Percentiles rank a stretch among this genome's conserved stretches.
These are phyloP conservation scores for Mucor racemosus DNA, from an alignment of 371 early-diverging fungal species.

Conservation along the genomic window DNA sequence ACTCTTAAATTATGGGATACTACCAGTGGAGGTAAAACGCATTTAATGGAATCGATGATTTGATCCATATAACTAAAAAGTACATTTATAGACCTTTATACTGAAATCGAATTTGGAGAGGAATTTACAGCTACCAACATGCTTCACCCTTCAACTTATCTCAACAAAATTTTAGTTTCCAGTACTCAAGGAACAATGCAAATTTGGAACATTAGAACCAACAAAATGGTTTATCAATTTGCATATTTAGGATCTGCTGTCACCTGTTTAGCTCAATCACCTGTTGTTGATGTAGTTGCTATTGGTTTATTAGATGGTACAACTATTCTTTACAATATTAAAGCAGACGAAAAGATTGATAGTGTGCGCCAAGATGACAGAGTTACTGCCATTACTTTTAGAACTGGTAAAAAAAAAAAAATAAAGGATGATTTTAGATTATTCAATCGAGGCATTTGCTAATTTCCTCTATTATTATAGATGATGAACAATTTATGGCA, in stretches of 20 bases:
- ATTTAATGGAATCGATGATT: too few species aligned
- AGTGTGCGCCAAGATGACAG: conserved; percentile 82
- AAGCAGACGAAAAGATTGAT: conserved; percentile 74
- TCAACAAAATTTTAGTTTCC: conserved; percentile 92
- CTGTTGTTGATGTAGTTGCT: conserved; percentile 92
- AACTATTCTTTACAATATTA: conserved; percentile 84
- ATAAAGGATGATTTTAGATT: not conserved
- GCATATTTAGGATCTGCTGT: conserved; percentile 76
- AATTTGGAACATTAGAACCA: conserved; percentile 90
- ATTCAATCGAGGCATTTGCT: not conserved
- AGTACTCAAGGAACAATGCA: conserved; percentile 88
- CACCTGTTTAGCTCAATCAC: conserved; percentile 82
- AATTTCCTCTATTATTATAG: conserved; percentile 32
- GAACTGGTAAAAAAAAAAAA: conserved; percentile 62
- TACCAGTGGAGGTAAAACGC: conserved; percentile 60
- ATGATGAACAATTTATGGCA: conserved; percentile 87
- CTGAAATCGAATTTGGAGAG: conserved; percentile 78
- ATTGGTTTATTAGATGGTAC: conserved; percentile 89
- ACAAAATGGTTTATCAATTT: conserved; percentile 83
- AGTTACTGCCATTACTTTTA: conserved; percentile 89
- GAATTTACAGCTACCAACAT: conserved; percentile 75
- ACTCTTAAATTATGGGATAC: conserved; percentile 79
- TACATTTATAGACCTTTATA: conserved; percentile 62
- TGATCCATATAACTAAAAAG: too few species aligned
- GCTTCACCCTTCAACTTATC: conserved; percentile 94